Evolutionary conservation across 768 basidiomycete species (phyloP).

Genomic region (Leucocoprinus leucothites): DNA sequence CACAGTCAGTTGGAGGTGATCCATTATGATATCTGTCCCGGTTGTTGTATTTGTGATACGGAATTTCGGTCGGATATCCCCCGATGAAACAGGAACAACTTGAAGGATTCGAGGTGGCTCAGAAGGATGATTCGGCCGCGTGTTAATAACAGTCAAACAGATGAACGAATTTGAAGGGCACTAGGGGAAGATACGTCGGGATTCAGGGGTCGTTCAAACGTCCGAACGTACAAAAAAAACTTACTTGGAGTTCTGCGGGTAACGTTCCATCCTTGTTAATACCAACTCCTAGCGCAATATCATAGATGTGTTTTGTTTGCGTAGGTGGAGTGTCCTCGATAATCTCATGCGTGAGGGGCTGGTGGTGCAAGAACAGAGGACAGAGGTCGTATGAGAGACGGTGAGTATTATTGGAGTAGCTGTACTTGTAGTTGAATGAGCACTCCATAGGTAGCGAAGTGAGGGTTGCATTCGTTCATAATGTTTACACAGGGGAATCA

Average conservation of each 20-base stretch:
- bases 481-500: neutral
- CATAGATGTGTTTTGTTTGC: slow-evolving; percentile 24
- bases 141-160: slow-evolving; percentile 27
- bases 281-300: slow-evolving; percentile 20
- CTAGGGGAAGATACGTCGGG: slow-evolving; percentile 13
- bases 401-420: slow-evolving; percentile 1
- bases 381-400: slow-evolving; percentile 23
- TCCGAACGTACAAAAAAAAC: too few relatives aligned
- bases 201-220: too few relatives aligned
- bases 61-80: slow-evolving; percentile 17
- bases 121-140: slow-evolving; percentile 28
- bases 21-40: slow-evolving; percentile 13
- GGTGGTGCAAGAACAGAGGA: slow-evolving; percentile 18
- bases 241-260: slow-evolving; percentile 27
- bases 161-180: slow-evolving; percentile 30
- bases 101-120: slow-evolving; percentile 31
- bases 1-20: slow-evolving; percentile 25
- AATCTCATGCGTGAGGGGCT: slow-evolving; percentile 5
- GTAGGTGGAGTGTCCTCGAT: slow-evolving; percentile 30
- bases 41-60: slow-evolving; percentile 13
- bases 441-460: neutral
- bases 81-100: slow-evolving; percentile 28
- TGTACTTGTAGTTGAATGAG: neutral
- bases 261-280: slow-evolving; percentile 25
- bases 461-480: neutral